Conservation (phyloP, 192 early-diverging fungal genomes). For the Mortierella hygrophila region DNA sequence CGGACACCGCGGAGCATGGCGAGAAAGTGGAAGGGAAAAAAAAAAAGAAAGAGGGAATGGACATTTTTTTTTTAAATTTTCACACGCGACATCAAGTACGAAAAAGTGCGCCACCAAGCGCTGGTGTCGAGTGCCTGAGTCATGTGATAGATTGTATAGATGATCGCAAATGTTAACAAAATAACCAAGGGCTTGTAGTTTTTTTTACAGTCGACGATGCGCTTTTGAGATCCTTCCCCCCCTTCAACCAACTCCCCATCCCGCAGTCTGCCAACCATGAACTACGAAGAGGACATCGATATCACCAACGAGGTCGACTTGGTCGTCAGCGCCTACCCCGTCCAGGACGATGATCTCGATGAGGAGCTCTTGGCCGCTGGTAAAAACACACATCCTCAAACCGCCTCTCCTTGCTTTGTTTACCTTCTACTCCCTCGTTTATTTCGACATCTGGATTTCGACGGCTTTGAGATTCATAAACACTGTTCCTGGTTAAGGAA, state of each 20-base stretch:
- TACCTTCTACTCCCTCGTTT: neutral
- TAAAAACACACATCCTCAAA: constrained; percentile 21
- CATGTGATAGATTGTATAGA: neutral
- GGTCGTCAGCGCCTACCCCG: constrained; percentile 55
- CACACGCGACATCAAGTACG: no score
- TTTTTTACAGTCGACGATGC: neutral
- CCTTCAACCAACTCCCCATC: neutral
- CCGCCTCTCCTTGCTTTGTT: neutral
- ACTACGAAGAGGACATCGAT: constrained; percentile 56
- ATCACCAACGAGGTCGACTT: constrained; percentile 55
- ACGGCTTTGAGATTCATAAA: neutral
- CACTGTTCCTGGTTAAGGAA: neutral
- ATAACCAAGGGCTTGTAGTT: neutral
- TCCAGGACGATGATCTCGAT: constrained; percentile 56
- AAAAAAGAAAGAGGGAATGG: no score
- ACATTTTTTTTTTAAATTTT: no score
- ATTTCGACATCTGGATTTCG: constrained; percentile 1
- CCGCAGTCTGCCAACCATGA: constrained; percentile 38
- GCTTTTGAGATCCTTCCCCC: constrained; percentile 3
- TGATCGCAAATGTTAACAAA: neutral
- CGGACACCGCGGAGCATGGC: no score
- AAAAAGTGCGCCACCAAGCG: no score
- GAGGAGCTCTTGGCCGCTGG: constrained; percentile 57
- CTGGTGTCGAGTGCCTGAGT: neutral
- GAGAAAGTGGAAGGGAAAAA: no score